A percentile compares a stretch with the other conserved stretches of the same genome.
phyloP scores from a whole-genome alignment of 2,329 filamentous ascomycete genomes.

The Endoconidiophora laricicola region DNA sequence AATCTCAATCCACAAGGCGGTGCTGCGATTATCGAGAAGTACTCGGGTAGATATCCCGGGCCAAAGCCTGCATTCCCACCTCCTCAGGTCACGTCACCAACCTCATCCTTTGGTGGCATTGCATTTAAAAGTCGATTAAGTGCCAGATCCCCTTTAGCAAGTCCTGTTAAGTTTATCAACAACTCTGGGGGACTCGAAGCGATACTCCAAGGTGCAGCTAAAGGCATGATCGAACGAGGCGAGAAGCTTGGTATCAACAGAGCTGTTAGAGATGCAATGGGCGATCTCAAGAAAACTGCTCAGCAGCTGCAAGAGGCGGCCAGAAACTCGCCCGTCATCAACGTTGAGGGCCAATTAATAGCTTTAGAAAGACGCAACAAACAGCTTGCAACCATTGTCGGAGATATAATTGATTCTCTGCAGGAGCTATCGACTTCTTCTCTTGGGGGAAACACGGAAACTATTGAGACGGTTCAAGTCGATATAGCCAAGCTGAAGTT shows the following conservation, averaged over 20 bases:
- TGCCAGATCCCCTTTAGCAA: conserved; percentile 28
- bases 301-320: conserved; percentile 22
- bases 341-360: not conserved
- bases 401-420: conserved; percentile 46
- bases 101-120: conserved; percentile 26
- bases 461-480: conserved; percentile 37
- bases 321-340: conserved; percentile 13
- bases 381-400: conserved; percentile 50
- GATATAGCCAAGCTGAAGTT: conserved; percentile 48
- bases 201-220: conserved; percentile 59
- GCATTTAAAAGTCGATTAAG: conserved; percentile 10
- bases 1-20: conserved; percentile 49
- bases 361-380: conserved; percentile 48
- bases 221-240: conserved; percentile 53
- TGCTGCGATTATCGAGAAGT: conserved; percentile 50
- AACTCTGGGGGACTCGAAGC: conserved; percentile 47
- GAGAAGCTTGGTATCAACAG: conserved; percentile 68
- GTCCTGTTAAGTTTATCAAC: conserved; percentile 34
- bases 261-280: conserved; percentile 63
- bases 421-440: conserved; percentile 39
- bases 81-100: conserved; percentile 15
- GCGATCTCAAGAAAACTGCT: conserved; percentile 63
- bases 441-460: conserved; percentile 31
- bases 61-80: conserved; percentile 15
- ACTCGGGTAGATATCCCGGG: conserved; percentile 41